Base-by-base conservation (phyloP, 352 stramenopile genomes). In the Globisporangium spiculum region DNA sequence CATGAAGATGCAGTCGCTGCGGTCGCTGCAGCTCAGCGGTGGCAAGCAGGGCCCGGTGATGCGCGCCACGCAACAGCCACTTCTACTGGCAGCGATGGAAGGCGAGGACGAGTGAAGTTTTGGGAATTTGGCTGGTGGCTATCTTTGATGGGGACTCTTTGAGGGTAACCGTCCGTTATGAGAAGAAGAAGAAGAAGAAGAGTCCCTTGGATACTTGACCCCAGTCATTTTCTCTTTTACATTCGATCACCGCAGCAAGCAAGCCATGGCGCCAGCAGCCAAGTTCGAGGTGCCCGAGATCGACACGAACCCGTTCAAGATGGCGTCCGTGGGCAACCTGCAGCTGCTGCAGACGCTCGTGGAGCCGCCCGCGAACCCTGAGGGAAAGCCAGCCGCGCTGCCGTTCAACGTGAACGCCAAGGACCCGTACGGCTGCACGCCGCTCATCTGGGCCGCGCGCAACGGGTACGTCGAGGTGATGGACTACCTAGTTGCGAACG, bases 261-360 rank as follows among this genome's bases (percentile, higher is more conserved):
- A 27, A 55, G 50, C 44, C 30, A 50, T 68, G 53, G 56, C 77
- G 20, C 67, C 63, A 54, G 53, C 65, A 54, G 58, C 65, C n/a
- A 95, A 94, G 76, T 77, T 87, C 58, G 84, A 96, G 71, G 66
- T 92, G 60, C 83, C 85, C 0, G 86, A 92, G 22, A 83, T 94
- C 60, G 88, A 96, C 68, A 86, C 77, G 32, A 94, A 96, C 54
- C 88, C 85, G 53, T 94, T 92, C 67, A 96, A 96, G 75, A 90
- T 96, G 74, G 86, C 88, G 61, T 73, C 84, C 18, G 83, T 92
- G 18, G 88, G 88, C 26, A 94, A 96, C 55, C 53, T 93, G 32
- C 75, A 85, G 65, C 74, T 91, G 41, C 72, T 96, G 30, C 77
- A 85, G 66, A 79, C 75, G 61, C 76, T 96, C 10, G 84, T 94